Evolutionary conservation across 1,284 basidiomycete genomes (phyloP).

Genomic region (Cryptococcus sp.): DNA sequence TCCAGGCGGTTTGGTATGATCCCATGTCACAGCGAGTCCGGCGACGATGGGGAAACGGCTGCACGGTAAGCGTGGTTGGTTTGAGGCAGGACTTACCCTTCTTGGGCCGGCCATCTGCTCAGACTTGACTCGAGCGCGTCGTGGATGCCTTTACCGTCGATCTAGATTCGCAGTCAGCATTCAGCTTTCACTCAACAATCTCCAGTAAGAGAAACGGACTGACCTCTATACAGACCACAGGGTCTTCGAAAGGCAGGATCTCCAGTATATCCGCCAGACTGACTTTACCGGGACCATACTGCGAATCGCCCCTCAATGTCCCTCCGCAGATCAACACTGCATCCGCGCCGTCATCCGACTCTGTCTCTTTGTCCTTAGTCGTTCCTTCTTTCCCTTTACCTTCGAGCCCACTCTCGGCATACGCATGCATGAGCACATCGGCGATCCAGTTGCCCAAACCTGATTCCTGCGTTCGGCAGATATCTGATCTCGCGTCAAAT

Average conservation of each 20-base stretch:
- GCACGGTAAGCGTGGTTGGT: background rate
- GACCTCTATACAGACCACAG: slow-evolving; percentile 70
- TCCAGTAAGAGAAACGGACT: background rate
- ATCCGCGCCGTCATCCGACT: slow-evolving; percentile 62
- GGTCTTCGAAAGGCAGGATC: slow-evolving; percentile 87
- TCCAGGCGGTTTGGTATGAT: slow-evolving; percentile 68
- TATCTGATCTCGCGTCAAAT: slow-evolving; percentile 73
- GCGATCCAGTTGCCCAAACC: slow-evolving; percentile 86
- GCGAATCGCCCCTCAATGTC: slow-evolving; percentile 79
- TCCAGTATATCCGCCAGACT: slow-evolving; percentile 75
- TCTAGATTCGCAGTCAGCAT: slow-evolving; percentile 45
- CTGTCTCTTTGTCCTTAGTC: slow-evolving; percentile 45
- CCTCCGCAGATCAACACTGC: slow-evolving; percentile 83
- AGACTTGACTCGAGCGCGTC: slow-evolving; percentile 75
- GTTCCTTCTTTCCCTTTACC: slow-evolving; percentile 25
- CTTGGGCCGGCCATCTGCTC: slow-evolving; percentile 82
- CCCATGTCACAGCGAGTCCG: slow-evolving; percentile 85
- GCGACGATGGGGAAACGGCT: slow-evolving; percentile 87
- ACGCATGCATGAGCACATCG: slow-evolving; percentile 80
- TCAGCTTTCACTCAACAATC: background rate
- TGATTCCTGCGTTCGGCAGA: slow-evolving; percentile 69
- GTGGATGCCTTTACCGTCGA: slow-evolving; percentile 81
- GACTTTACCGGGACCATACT: slow-evolving; percentile 77
- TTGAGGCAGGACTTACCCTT: slow-evolving; percentile 63
- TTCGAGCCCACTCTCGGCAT: slow-evolving; percentile 69